phyloP scores from a whole-genome alignment of 768 basidiomycete genomes.

The Mycena venus region DNA sequence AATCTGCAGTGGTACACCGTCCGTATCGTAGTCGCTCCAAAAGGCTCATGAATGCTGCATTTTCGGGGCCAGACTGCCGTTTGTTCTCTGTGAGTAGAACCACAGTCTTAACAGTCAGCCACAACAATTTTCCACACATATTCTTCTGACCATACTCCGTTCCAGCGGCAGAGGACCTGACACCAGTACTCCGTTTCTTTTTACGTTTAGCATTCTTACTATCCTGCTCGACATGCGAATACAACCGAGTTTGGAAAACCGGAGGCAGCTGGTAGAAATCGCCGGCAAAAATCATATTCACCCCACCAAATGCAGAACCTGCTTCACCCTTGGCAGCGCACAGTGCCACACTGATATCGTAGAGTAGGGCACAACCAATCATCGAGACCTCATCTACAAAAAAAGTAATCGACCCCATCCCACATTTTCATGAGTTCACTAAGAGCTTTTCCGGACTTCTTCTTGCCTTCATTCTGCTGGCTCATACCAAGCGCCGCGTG shows the following conservation, averaged over 20 bases:
- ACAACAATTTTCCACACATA: conserved; percentile 19
- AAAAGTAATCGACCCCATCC: conserved; percentile 54
- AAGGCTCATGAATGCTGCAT: neutral
- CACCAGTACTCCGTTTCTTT: neutral
- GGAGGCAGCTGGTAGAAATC: conserved; percentile 60
- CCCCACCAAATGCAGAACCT: conserved; percentile 48
- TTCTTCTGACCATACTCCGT: neutral
- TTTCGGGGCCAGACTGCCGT: conserved; percentile 14
- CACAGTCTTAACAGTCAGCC: conserved; percentile 29
- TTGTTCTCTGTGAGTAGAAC: conserved; percentile 13
- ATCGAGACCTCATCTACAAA: conserved; percentile 58
- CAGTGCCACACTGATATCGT: too few species aligned
- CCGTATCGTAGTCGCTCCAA: conserved; percentile 11
- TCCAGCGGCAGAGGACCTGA: neutral
- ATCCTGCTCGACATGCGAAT: neutral
- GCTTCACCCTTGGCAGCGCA: conserved; percentile 46
- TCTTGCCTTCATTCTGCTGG: neutral
- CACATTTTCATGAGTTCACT: conserved; percentile 45
- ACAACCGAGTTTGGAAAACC: conserved; percentile 37
- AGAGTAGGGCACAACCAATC: conserved; percentile 49
- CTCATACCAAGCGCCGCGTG: conserved; percentile 47
- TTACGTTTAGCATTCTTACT: neutral
- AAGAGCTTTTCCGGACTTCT: neutral
- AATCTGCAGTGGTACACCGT: conserved; percentile 35
- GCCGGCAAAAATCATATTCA: conserved; percentile 58